Percentiles rank a stretch among this genome's conserved stretches.
These are phyloP conservation scores for Colletotrichum somersetense DNA, from an alignment of 2,329 filamentous ascomycete species.

Conservation along the genomic window DNA sequence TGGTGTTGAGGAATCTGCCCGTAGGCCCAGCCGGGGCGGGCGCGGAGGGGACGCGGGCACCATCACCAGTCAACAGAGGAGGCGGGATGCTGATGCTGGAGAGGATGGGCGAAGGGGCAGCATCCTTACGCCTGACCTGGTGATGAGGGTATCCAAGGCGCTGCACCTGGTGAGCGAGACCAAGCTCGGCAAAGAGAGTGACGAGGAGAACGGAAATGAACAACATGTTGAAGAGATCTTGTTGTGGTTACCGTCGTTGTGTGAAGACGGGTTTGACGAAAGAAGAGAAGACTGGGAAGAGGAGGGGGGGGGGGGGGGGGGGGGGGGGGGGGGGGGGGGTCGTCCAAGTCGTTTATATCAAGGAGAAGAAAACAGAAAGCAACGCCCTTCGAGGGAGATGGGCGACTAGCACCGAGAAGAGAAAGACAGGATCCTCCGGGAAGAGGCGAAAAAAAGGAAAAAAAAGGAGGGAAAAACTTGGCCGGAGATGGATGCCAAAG, in stretches of 20 bases:
- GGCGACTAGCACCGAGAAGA: constrained; percentile 42
- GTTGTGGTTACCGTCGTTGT: constrained; percentile 3
- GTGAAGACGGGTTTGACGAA: constrained; percentile 19
- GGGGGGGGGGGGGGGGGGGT: neutral
- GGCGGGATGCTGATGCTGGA: constrained; percentile 33
- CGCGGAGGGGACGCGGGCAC: neutral
- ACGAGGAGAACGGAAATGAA: constrained; percentile 29
- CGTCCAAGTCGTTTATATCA: constrained; percentile 20
- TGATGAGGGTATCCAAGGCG: constrained; percentile 2
- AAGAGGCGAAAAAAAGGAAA: constrained; percentile 18
- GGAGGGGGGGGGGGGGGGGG: neutral
- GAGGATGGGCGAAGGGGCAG: constrained; percentile 30
- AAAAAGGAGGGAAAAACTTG: constrained; percentile 15
- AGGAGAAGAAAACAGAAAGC: constrained; percentile 37
- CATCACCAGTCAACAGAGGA: constrained; percentile 29
- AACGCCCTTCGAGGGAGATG: constrained; percentile 38
- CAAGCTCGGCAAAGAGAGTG: constrained; percentile 36
- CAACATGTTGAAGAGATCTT: constrained; percentile 39
- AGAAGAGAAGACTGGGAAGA: constrained; percentile 14
- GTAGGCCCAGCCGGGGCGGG: constrained; percentile 16
- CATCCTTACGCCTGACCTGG: constrained; percentile 24
- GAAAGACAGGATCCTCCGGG: constrained; percentile 35
- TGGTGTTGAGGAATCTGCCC: constrained; percentile 39
- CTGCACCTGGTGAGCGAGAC: constrained; percentile 34
- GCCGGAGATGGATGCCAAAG: constrained; percentile 31